Evolutionary conservation across 2,329 filamentous ascomycete species (phyloP).

Genomic region (Arthrobotrys conoides): DNA sequence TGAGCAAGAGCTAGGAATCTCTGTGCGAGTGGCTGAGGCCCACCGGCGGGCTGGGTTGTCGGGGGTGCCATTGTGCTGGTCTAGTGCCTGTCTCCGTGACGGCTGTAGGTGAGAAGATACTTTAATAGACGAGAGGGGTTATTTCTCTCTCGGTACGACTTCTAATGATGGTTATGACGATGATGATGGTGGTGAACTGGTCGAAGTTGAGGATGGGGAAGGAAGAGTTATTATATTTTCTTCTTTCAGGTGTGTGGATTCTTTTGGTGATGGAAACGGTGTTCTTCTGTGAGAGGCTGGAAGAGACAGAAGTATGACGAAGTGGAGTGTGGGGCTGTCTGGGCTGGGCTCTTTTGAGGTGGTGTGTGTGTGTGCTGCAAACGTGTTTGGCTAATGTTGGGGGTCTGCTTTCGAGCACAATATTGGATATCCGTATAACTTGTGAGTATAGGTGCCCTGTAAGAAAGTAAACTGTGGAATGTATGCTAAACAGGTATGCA

Average conservation of each 20-base stretch:
- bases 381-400: slow-evolving; percentile 18
- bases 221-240: background rate
- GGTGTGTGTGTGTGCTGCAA: slow-evolving; percentile 28
- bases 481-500: background rate
- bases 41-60: slow-evolving; percentile 70
- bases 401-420: slow-evolving; percentile 47
- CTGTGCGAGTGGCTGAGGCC: slow-evolving; percentile 75
- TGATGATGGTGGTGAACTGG: slow-evolving; percentile 6
- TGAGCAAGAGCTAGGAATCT: slow-evolving; percentile 83
- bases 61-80: slow-evolving; percentile 77
- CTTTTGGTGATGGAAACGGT: slow-evolving; percentile 37
- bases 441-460: background rate
- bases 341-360: background rate
- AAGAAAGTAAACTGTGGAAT: background rate
- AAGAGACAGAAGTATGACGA: slow-evolving; percentile 13
- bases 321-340: slow-evolving; percentile 33
- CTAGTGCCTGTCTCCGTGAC: background rate
- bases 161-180: background rate
- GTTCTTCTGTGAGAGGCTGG: slow-evolving; percentile 35
- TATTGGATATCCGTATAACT: background rate
- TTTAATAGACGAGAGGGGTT: background rate
- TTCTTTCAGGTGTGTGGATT: background rate
- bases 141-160: background rate
- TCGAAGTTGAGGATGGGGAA: background rate
- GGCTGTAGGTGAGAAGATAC: too few relatives aligned